Conservation (phyloP, 176 grass and related monocot species). For the Dactylis glomerata region DNA sequence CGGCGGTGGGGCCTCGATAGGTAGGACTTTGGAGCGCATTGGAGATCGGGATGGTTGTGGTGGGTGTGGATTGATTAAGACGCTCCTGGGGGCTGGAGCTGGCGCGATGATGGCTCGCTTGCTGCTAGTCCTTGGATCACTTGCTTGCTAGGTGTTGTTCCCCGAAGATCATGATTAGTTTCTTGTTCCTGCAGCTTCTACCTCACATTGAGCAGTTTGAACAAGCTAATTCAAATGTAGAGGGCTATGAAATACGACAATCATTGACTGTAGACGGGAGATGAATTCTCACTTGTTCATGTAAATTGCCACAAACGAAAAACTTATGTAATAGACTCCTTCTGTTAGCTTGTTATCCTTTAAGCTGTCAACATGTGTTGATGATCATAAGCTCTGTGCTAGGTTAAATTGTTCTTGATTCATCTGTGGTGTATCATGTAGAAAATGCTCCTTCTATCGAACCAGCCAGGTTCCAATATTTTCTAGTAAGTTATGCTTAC, state of each 20-base stretch:
- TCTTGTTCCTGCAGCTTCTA: neutral
- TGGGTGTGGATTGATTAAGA: neutral
- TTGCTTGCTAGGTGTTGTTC: neutral
- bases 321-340: neutral
- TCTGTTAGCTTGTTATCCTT: neutral
- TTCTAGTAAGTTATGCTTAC: neutral
- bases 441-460: neutral
- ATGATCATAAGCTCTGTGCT: neutral
- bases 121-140: neutral
- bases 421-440: neutral
- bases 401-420: neutral
- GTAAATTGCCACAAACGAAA: neutral
- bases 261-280: neutral
- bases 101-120: neutral
- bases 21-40: neutral
- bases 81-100: neutral
- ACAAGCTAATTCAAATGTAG: neutral
- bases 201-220: neutral
- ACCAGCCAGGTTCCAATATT: neutral
- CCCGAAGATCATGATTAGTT: neutral
- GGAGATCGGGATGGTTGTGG: neutral
- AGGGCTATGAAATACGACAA: neutral
- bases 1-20: constrained; percentile 1
- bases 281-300: neutral
- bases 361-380: neutral